Evolutionary conservation across 2,329 filamentous ascomycete genomes (phyloP).

Genomic region (Fusarium continuum): DNA sequence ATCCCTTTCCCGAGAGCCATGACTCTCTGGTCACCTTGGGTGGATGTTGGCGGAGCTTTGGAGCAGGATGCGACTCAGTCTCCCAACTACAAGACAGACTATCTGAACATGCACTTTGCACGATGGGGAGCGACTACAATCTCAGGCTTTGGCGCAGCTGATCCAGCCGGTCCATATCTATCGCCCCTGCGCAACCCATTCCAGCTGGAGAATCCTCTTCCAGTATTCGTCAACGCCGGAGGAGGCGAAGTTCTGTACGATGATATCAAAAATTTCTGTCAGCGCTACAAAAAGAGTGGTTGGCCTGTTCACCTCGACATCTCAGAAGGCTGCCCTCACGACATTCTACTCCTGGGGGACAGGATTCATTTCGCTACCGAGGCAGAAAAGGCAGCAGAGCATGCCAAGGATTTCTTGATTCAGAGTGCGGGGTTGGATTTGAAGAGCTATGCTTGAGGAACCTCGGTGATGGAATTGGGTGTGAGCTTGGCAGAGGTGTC

Average conservation of each 20-base stretch:
- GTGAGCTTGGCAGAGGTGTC: not conserved
- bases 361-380: conserved; percentile 26
- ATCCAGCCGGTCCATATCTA: conserved; percentile 25
- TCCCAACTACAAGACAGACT: conserved; percentile 36
- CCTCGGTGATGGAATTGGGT: not conserved
- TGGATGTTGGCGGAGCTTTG: conserved; percentile 27
- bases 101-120: conserved; percentile 30
- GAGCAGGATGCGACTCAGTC: conserved; percentile 27
- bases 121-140: conserved; percentile 32
- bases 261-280: conserved; percentile 31
- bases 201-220: not conserved
- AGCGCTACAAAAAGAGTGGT: conserved; percentile 21
- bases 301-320: conserved; percentile 29
- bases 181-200: conserved; percentile 36
- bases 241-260: conserved; percentile 26
- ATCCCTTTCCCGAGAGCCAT: conserved; percentile 28
- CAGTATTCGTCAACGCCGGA: conserved; percentile 30
- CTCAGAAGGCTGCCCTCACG: conserved; percentile 31
- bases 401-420: conserved; percentile 26
- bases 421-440: conserved; percentile 13
- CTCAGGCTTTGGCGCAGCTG: conserved; percentile 20
- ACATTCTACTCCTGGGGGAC: conserved; percentile 29
- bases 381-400: conserved; percentile 25
- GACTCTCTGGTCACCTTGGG: conserved; percentile 36
- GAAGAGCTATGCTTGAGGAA: not conserved